These are phyloP conservation scores for Malassezia sympodialis DNA, from an alignment of 1,284 basidiomycete genomes.

Conservation along the genomic window DNA sequence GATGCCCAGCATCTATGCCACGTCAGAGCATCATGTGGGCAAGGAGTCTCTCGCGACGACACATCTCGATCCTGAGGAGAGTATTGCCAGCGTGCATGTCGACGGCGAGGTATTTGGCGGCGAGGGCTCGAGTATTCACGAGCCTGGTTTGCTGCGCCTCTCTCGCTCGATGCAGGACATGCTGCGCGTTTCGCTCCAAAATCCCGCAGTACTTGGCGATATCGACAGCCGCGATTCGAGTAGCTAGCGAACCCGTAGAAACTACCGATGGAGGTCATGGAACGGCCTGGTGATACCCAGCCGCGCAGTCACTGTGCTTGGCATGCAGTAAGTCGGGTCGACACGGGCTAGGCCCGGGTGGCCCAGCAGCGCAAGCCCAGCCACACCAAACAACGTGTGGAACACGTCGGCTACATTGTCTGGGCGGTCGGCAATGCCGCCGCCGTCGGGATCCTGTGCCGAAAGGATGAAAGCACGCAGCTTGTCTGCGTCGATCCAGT, in stretches of 20 bases:
- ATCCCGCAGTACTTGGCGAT: not conserved
- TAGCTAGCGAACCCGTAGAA: not conserved
- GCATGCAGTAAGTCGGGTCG: conserved; percentile 96
- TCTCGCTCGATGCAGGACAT: conserved; percentile 3
- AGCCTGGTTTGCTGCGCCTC: not conserved
- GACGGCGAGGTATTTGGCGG: not conserved
- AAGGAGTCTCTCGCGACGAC: not conserved
- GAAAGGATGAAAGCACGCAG: conserved; percentile 71
- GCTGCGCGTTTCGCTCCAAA: not conserved
- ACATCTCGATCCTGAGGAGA: not conserved
- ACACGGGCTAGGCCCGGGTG: conserved; percentile 71
- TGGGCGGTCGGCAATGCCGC: conserved; percentile 87
- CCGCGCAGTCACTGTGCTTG: conserved; percentile 58
- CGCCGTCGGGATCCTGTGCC: conserved; percentile 79
- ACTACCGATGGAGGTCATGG: conserved; percentile 13
- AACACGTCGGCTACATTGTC: conserved; percentile 92
- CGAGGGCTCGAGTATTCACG: not conserved
- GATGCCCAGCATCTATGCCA: not conserved
- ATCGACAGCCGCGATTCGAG: too few relatives aligned
- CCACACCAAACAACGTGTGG: conserved; percentile 85
- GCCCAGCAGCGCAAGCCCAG: conserved; percentile 79
- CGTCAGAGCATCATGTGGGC: too few relatives aligned
- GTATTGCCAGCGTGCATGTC: not conserved
- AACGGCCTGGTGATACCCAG: conserved; percentile 31
- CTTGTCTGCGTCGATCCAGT: conserved; percentile 84